Conservation (phyloP, 139 green algal species). For the Chlamydomonas eustigma region DNA sequence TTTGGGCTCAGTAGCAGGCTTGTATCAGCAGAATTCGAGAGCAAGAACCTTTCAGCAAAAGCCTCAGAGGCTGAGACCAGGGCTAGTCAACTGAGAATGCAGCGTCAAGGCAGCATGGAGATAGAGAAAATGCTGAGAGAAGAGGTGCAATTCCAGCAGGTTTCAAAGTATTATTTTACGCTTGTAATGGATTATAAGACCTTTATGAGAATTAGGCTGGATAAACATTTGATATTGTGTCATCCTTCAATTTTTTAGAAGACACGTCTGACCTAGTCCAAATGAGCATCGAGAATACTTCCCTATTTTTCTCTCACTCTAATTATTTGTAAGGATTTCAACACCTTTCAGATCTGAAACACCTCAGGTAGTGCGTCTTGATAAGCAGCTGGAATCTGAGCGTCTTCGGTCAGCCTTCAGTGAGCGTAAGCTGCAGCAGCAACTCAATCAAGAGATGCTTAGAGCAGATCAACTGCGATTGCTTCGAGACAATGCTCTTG, state of each 20-base stretch:
- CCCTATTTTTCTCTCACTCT: background rate
- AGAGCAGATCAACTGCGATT: background rate
- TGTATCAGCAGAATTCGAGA: background rate
- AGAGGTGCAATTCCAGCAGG: background rate
- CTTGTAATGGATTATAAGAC: background rate
- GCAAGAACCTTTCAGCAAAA: background rate
- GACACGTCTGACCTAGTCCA: background rate
- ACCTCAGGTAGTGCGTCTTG: conserved; percentile 32
- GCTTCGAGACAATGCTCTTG: background rate
- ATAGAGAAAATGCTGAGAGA: conserved; percentile 1
- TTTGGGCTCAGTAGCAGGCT: background rate
- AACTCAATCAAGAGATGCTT: conserved; percentile 12
- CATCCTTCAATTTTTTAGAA: background rate
- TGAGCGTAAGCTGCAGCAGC: conserved; percentile 18
- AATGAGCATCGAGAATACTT: background rate
- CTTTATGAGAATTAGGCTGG: too few relatives aligned
- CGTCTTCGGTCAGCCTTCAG: conserved; percentile 24
- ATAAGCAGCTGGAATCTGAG: conserved; percentile 39
- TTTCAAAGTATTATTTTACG: background rate
- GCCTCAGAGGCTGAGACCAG: background rate
- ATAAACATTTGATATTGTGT: too few relatives aligned
- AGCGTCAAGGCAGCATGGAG: background rate
- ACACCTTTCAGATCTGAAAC: background rate
- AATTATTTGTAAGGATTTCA: background rate
- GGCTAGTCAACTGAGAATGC: background rate